Evolutionary conservation across 495 filamentous ascomycete genomes (phyloP), one percentile per base, ranked within the genome.

Genomic region (Neurospora sp.): DNA sequence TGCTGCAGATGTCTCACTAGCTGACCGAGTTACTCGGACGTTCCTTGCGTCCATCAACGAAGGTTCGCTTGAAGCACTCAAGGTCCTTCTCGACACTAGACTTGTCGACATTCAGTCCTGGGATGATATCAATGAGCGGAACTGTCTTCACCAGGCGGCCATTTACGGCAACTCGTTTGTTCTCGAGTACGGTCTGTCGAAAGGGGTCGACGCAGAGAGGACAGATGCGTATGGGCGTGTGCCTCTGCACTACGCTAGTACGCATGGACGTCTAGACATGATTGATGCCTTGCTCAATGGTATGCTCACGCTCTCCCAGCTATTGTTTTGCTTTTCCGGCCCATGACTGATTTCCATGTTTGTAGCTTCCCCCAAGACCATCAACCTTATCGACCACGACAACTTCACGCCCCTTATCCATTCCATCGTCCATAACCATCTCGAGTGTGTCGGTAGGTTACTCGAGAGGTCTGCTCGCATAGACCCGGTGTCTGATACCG

Each of bases 381-480:
- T 98, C 76, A 87, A 98, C 78, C 80, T 89, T 22, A 92, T 93
- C 80, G 96, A 99, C 77, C 94, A 97, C 77, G 94, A 99, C 81
- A 98, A 97, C 82, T 98, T 97, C 81, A 98, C 96, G 3, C 93
- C 96, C 0, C 83, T 99, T 68, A 96, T 99, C 70, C 96, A 98
- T 80, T 91, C 93, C 71, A 97, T 98, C 76, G 93, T 96, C 68
- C 93, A 95, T 76, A 86, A 90, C 53, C 90, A 96, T 72, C 84
- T 93, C 22, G 83, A 88, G 61, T 96, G 93, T 79, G 94, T 95
- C 3, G 85, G 92, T 75, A 86, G 89, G 73, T 85, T 99, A 47
- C 86, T 98, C 3, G 81, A 84, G 8, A 88, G 85, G 69, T 88
- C 89, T 73, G 93, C 96, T 16, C 86, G 93, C 8, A 88, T 98